Base-by-base conservation (phyloP, 1,139 yeast genomes). In the Lodderomyces margitis region DNA sequence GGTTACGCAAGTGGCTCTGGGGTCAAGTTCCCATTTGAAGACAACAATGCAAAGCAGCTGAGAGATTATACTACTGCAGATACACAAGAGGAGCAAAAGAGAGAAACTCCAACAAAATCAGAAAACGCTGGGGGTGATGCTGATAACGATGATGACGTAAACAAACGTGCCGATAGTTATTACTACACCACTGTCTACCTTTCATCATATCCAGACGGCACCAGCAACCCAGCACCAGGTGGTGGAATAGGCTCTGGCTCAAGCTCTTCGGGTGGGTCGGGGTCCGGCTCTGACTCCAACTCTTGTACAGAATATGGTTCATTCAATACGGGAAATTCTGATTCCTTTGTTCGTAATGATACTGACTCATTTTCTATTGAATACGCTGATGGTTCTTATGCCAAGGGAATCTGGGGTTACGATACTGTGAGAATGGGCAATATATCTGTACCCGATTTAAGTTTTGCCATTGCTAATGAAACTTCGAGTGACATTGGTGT, bases 361-460 rank as follows among this genome's bases (percentile, higher is more conserved):
- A 53, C 72, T 2, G 70, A 70, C 3, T 58, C 63, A 2, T 72
- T 72, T 46, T n/a, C 36, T 38, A 84, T 84, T 51, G 46, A 62
- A 24, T 86, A 86, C 53, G 91, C 82, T 25, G 95, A 86, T 57
- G 56, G 59, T 6, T 70, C 87, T 20, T 67, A 58, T 52, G 88
- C 91, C 3, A 47, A 54, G 6, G 95, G 95, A 35, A 57, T 66
- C 42, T 76, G 80, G 83, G 82, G 79, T 14, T 54, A 60, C 37
- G 84, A 76, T 49, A 57, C 55, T 38, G 67, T 78, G 20, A 45
- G 44, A n/a, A 53, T 78, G 40, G 76, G 73, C 21, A 63, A 61
- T 39, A 55, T 65, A 12, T 58, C 66, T 7, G 69, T 83, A 12
- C 49, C 64, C 0, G 53, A 61, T 41, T 65, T 80, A 49, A 71